Evolutionary conservation across 306 rosid species (phyloP).

Genomic region (Cucumis cinereus): DNA sequence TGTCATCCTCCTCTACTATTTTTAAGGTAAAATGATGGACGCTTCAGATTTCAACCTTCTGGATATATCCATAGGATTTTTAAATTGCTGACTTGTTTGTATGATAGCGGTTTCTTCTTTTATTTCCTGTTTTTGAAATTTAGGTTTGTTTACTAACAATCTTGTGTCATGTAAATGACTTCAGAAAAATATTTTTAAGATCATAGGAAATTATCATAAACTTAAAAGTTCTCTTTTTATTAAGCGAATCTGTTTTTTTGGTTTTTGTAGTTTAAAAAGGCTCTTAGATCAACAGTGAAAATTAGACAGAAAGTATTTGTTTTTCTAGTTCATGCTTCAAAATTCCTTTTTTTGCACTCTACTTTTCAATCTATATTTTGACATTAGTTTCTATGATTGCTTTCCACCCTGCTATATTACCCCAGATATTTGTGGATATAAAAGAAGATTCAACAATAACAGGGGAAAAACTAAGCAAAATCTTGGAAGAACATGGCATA

Average conservation of each 20-base stretch:
- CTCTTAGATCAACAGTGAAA: background rate
- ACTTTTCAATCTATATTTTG: background rate
- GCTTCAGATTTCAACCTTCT: background rate
- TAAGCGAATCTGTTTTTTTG: background rate
- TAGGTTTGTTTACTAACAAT: background rate
- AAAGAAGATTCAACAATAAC: conserved; percentile 33
- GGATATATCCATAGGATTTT: background rate
- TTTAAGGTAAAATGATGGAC: background rate
- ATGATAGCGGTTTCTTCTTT: background rate
- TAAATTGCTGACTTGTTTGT: background rate
- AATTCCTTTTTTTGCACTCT: background rate
- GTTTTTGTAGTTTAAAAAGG: background rate
- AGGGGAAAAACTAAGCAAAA: conserved; percentile 39
- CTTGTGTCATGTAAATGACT: background rate
- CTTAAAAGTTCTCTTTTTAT: background rate
- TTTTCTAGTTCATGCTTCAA: background rate
- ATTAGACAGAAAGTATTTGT: background rate
- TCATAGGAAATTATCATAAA: background rate
- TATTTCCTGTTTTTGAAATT: background rate
- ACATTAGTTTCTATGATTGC: background rate
- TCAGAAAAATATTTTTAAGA: background rate
- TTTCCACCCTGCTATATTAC: background rate
- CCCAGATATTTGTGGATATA: conserved; percentile 48
- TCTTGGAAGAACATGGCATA: conserved; percentile 47
- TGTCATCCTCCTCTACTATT: too few species aligned